These are phyloP conservation scores for Myxozyma geophila DNA, from an alignment of 805 yeast genomes.

Conservation along the genomic window DNA sequence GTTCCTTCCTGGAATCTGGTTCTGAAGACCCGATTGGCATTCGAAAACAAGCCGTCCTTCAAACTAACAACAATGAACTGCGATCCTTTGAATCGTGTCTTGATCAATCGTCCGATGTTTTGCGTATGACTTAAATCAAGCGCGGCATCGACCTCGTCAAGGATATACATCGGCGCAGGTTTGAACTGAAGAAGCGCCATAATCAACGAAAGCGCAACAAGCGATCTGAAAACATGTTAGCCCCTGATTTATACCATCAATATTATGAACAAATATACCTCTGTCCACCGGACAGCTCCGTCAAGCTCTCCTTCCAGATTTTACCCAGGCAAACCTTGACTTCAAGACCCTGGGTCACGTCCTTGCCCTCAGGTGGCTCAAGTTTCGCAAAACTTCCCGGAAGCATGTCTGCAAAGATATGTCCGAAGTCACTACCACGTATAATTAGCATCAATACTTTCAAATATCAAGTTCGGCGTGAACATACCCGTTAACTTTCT, in stretches of 20 bases:
- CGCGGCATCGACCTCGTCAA: conserved; percentile 99
- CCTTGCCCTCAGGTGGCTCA: conserved; percentile 77
- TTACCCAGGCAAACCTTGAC: conserved; percentile 87
- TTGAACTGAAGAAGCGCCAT: conserved; percentile 90
- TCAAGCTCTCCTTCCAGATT: conserved; percentile 94
- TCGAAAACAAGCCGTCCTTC: conserved; percentile 97
- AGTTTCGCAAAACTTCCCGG: conserved; percentile 91
- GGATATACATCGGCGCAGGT: conserved; percentile 98
- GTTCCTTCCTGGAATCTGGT: conserved; percentile 97
- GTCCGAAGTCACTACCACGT: conserved; percentile 70
- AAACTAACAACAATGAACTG: conserved; percentile 96
- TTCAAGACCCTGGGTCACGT: conserved; percentile 87
- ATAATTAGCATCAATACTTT: not conserved
- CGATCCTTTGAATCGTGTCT: conserved; percentile 91
- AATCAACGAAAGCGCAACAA: conserved; percentile 88
- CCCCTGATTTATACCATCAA: too few relatives aligned
- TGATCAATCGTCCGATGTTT: conserved; percentile 94
- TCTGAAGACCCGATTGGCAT: conserved; percentile 91
- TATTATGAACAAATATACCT: conserved; percentile 47
- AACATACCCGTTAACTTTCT: conserved; percentile 65
- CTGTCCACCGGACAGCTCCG: conserved; percentile 97
- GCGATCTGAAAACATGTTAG: conserved; percentile 50
- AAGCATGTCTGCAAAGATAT: conserved; percentile 81
- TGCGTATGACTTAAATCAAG: conserved; percentile 96
- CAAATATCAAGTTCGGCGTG: not conserved